Conservation (phyloP, 257 asterid genomes). For the Gynochthodes officinalis region DNA sequence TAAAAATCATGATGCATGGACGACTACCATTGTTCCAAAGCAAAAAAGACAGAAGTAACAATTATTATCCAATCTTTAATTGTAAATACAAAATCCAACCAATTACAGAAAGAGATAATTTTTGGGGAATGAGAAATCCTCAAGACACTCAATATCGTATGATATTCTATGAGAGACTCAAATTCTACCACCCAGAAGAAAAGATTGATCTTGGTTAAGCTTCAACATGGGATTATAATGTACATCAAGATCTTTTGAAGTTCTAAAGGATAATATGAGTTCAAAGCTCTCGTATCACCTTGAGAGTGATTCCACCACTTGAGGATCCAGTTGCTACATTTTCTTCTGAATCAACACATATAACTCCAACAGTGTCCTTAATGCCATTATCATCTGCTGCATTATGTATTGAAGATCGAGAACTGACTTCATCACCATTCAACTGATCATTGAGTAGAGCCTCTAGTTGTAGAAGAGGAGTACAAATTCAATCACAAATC, state of each 20-base stretch:
- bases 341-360: conserved; percentile 87
- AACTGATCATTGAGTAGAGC: conserved; percentile 30
- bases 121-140: background rate
- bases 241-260: background rate
- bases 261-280: background rate
- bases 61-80: background rate
- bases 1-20: background rate
- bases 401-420: too few relatives aligned
- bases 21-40: background rate
- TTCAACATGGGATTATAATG: background rate
- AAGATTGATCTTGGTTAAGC: background rate
- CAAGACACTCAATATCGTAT: background rate
- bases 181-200: background rate
- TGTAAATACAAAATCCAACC: background rate
- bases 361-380: conserved; percentile 90
- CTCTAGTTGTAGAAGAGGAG: conserved; percentile 30
- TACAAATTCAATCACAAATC: conserved; percentile 13
- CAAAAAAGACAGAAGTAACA: background rate
- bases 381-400: conserved; percentile 47
- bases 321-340: conserved; percentile 88
- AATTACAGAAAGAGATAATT: background rate
- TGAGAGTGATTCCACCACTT: conserved; percentile 96
- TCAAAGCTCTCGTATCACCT: conserved; percentile 44
- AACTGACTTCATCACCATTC: too few relatives aligned
- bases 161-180: background rate